These are phyloP conservation scores for Herpetomonas samuelpessoai DNA, from an alignment of 208 protist genomes.

Conservation along the genomic window DNA sequence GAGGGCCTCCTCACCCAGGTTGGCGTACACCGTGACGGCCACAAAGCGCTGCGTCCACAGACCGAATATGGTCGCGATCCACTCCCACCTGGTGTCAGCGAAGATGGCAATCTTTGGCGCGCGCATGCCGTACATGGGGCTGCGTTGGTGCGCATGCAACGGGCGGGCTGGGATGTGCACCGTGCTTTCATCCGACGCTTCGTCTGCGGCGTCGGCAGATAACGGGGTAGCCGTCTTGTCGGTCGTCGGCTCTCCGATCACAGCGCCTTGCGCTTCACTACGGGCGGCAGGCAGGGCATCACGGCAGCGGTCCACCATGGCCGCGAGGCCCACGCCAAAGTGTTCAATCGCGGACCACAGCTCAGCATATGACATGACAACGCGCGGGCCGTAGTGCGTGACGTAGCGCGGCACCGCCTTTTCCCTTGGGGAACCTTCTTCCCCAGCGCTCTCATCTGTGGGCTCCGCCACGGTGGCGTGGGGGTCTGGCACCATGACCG, in stretches of 20 bases:
- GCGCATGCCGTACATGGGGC: conserved; percentile 43
- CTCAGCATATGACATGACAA: conserved; percentile 19
- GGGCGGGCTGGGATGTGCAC: conserved; percentile 47
- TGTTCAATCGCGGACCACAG: conserved; percentile 24
- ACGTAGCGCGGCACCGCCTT: conserved; percentile 4
- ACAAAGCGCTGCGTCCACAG: conserved; percentile 65
- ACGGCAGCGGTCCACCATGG: background rate
- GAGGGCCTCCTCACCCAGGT: conserved; percentile 80
- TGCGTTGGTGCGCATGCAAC: conserved; percentile 45
- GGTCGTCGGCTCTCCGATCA: background rate
- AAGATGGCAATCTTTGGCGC: conserved; percentile 54
- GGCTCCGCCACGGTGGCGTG: conserved; percentile 17
- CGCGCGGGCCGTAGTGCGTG: conserved; percentile 17
- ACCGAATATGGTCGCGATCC: conserved; percentile 62
- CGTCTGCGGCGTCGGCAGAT: too few species aligned
- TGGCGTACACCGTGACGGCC: conserved; percentile 80
- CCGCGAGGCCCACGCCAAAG: conserved; percentile 23
- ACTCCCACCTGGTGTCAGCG: conserved; percentile 84
- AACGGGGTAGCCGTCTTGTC: too few species aligned
- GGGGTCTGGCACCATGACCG: conserved; percentile 18
- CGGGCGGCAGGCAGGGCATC: background rate
- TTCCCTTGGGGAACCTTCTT: background rate
- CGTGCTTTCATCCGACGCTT: conserved; percentile 34
- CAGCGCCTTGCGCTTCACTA: background rate
- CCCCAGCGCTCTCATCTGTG: background rate